These are phyloP conservation scores for Lindgomyces ingoldianus DNA, from an alignment of 495 filamentous ascomycete species.

Conservation along the genomic window DNA sequence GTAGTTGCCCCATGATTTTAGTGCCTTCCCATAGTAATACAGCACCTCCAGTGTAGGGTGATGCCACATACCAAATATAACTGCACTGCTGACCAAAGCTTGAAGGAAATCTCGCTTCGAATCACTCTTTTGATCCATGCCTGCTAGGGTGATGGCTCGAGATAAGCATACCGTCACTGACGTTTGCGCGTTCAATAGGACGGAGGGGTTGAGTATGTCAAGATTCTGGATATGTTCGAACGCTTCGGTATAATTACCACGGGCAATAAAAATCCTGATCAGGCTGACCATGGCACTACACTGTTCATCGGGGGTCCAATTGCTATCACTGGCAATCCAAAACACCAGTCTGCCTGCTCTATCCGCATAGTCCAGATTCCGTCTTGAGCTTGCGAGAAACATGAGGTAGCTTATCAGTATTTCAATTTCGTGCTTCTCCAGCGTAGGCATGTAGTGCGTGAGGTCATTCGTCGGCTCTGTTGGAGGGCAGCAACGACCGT, in stretches of 20 bases:
- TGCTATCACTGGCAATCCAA: not conserved
- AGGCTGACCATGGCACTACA: not conserved
- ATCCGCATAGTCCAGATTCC: not conserved
- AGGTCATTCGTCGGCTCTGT: not conserved
- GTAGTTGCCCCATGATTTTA: not conserved
- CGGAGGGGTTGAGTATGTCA: not conserved
- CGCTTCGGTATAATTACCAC: not conserved
- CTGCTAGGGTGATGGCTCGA: not conserved
- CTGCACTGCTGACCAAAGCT: conserved; percentile 7
- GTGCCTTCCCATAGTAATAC: not conserved
- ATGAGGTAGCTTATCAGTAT: not conserved
- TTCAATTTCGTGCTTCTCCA: not conserved
- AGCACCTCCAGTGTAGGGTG: conserved; percentile 5
- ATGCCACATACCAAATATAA: conserved; percentile 13
- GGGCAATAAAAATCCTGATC: not conserved
- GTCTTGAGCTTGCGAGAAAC: not conserved
- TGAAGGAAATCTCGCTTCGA: not conserved
- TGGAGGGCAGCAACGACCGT: not conserved
- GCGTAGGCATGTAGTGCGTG: not conserved
- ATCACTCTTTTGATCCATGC: not conserved
- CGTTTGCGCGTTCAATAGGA: not conserved
- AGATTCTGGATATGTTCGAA: not conserved
- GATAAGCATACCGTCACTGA: not conserved
- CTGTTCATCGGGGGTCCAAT: not conserved
- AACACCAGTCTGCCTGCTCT: not conserved